Base-by-base conservation (phyloP, 2,329 filamentous ascomycete genomes). In the Verticillium albo-atrum region DNA sequence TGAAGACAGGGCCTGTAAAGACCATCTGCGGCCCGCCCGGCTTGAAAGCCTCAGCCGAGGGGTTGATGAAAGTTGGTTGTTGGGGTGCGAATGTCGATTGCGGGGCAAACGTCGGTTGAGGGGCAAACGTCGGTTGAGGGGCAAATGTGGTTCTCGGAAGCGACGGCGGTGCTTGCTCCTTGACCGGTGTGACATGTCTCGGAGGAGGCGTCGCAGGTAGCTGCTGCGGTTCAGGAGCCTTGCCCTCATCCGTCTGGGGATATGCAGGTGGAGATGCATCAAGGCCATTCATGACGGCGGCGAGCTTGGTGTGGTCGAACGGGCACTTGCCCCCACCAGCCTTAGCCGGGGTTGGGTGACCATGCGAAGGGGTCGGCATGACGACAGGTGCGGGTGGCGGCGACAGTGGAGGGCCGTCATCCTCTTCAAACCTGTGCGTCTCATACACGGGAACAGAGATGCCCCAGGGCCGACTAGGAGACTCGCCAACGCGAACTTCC, bases 1-100 rank as follows among this genome's bases (percentile, higher is more conserved):
- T 91, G 69, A 97, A 97, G 0, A 97, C 92, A 0, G 94, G 94
- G 0, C 94, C 94, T 9, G 91, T 96, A 70, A 97, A 97, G 0
- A 96, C 80, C 84, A 97, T 89, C 66, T 89, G 88, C 10, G 90
- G 84, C 10, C 66, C 65, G 10, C 66, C 70, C 57, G 67, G 68
- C 64, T 76, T 72, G 54, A 68, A 56, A 37, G 73, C 62, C 58
- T 72, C 68, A 47, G 60, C 63, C 42, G 71, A 63, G 2, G 79
- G 70, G 63, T 82, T 82, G 65, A 87, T 74, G 59, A 87, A 86
- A 1, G 81, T 71, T 23, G 84, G 83, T 63, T 80, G 79, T 1
- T 67, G 65, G 10, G 73, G 71, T 15, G 54, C 27, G 35, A 47
- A 56, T 10, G 54, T 23, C 6, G 37, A 47, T 47, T 47, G 37